Base-by-base conservation (phyloP, 2,329 filamentous ascomycete genomes). In the Cordyceps militaris region DNA sequence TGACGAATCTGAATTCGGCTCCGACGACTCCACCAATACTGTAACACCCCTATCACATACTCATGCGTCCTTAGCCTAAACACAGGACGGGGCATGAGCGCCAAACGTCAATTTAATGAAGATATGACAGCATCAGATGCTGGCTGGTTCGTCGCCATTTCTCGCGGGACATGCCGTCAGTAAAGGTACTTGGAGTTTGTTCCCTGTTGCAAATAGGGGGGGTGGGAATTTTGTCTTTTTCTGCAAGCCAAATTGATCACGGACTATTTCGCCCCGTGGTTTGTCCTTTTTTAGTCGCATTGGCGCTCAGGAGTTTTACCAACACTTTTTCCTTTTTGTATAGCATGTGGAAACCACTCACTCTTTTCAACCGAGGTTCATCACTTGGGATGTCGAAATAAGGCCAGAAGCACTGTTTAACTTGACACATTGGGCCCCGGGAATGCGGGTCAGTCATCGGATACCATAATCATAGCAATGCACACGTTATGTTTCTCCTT, bases 71-170 rank as follows among this genome's bases (percentile, higher is more conserved):
- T 40, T 38, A 46, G 30, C 30, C 23, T 52, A 43, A 46, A 30
- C 11, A 28, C 30, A 36, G 28, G 23, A 42, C 30, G 24, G 32
- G 24, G 30, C 42, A 21, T 23, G 23, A 16, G 24, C 19, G 30
- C n/a, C 30, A n/a, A 58, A 58, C 48, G 49, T 53, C 56, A 24
- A n/a, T 42, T 50, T 58, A 32, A 58, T 32, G 56, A 58, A 58
- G 47, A 53, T 53, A 53, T 23, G 47, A 47, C 42, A 53, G 49
- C 49, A 51, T 58, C 24, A n/a, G 56, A 52, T 52, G 56, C 36
- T 44, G 38, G 43, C 30, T 26, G 38, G 28, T 21, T 19, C 28
- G 16, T 24, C 38, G 24, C 26, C 10, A 38, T 40, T 5, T 11
- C 28, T 32, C n/a, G 16, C 19, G 10, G 23, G 30, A 21, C 43